Evolutionary conservation across 2,329 filamentous ascomycete species (phyloP), one percentile per base, ranked within the genome.

Genomic region (Thermomyces lanuginosus): DNA sequence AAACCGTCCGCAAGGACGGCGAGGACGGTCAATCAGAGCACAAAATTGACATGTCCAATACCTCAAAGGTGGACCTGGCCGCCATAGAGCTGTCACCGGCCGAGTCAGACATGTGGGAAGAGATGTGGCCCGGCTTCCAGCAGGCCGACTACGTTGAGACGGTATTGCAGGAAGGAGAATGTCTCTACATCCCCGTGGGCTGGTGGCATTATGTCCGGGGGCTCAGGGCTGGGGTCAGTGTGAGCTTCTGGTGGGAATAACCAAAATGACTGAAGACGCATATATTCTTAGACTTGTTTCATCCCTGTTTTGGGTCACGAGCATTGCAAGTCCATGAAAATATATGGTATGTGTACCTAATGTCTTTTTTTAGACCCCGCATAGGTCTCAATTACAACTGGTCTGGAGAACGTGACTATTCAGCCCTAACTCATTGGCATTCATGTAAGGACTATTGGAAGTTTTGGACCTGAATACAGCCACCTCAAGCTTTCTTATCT

Each of bases 171-270:
- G 76, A 78, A 1, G 89, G 86, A 0, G 83, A 98, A 28, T 77
- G 73, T 36, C 48, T 98, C 28, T 89, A 92, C 47, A 80, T 98
- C 28, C 89, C 89, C 0, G 65, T 81, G 4, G 89, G 86, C 1
- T 98, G 89, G 86, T 98, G 89, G 89, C 89, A 98, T 59, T 95
- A 93, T 51, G 80, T 95, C 3, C 65, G 79, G 33, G 82, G 82
- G 26, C 48, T 95, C 43, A 82, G 72, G 30, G 70, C 80, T 11
- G 92, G 86, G 45, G 84, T 92, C 44, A 93, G 84, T 39, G 83
- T 95, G 8, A 93, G 83, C 46, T 95, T 93, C 46, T 98, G 89
- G 89, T 98, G 81, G 78, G 77, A 79, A 36, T 67, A 43, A 51
- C 16, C 11, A 11, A 29, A 22, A 22, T 15, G n/a, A 14, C n/a